Percentiles rank a stretch among this genome's conserved stretches.
Evolutionary conservation across 2,329 filamentous ascomycete genomes (phyloP).

Genomic region (Akanthomyces muscarius): DNA sequence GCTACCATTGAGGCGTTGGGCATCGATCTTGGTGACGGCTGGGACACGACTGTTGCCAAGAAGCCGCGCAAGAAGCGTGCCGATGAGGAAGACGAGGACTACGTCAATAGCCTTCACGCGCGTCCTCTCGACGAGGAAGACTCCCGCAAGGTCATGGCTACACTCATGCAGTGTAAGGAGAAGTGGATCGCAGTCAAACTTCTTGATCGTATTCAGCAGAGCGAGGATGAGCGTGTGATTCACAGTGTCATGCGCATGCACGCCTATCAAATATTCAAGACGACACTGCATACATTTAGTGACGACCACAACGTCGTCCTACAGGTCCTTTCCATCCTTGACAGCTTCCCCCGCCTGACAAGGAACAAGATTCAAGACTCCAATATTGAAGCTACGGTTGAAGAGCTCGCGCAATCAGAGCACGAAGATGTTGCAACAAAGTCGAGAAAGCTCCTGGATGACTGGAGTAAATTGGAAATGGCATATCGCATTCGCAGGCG

Average conservation of each 20-base stretch:
- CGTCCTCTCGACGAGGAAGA: constrained; percentile 75
- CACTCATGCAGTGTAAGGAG: constrained; percentile 96
- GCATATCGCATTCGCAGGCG: constrained; percentile 91
- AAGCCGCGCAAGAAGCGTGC: constrained; percentile 89
- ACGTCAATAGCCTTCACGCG: constrained; percentile 82
- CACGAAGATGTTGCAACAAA: constrained; percentile 72
- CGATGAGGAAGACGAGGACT: constrained; percentile 90
- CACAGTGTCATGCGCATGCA: constrained; percentile 93
- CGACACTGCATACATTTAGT: constrained; percentile 76
- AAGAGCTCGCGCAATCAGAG: constrained; percentile 61
- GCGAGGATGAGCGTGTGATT: constrained; percentile 80
- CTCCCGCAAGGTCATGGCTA: constrained; percentile 92
- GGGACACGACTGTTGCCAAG: constrained; percentile 87
- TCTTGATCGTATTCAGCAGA: constrained; percentile 80
- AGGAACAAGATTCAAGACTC: constrained; percentile 97
- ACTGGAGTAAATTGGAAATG: constrained; percentile 85
- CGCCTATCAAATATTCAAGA: constrained; percentile 92
- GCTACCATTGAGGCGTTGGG: constrained; percentile 92
- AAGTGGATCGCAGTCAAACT: constrained; percentile 99
- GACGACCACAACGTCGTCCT: constrained; percentile 87
- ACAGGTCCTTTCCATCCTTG: constrained; percentile 84
- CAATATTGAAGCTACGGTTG: constrained; percentile 81
- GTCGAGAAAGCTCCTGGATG: constrained; percentile 67
- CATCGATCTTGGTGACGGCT: constrained; percentile 87
- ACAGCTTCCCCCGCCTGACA: constrained; percentile 83